Evolutionary conservation across 1,284 basidiomycete species (phyloP), one percentile per base, ranked within the genome.

Genomic region (Ganoderma multipileum): DNA sequence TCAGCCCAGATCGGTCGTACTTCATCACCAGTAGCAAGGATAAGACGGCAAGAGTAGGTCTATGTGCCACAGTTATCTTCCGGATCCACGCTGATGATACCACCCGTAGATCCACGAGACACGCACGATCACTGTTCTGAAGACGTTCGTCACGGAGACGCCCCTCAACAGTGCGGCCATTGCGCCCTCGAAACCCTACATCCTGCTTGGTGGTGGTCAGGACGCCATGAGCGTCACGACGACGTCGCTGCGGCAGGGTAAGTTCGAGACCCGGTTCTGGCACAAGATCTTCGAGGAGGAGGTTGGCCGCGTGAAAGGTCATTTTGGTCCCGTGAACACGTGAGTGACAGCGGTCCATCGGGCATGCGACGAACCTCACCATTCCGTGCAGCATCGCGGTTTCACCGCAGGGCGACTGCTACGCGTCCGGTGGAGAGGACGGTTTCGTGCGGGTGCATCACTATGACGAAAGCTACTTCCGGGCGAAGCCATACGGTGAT

Each of bases 251-350:
- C 90, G 97, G 67, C 95, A 98, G 80, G 98, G 97, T 52, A 97
- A 98, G 82, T 99, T 99, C 81, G 98, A 99, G 84, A 96, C 96
- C 3, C 88, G 97, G 60, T 99, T 99, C 85, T 99, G 96, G 96
- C 97, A 99, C 86, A 96, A 95, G 78, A 88, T 99, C 55, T 96
- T 99, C 76, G 97, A 99, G 81, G 97, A 99, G 85, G 97, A 99
- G 81, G 93, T 98, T 69, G 96, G 97, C 28, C 90, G 97, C 47
- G 96, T 99, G 70, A 98, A 96, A 81, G 96, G 96, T 28, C 96
- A 98, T 79, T 96, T 98, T 82, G 97, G 97, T 52, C 97, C 98
- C 62, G 94, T 99, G 83, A 99, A 99, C 85, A 99, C 98, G 87
- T 95, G 72, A 71, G 92, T 86, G 63, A 47, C n/a, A 33, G 52